Base-by-base conservation (phyloP, 2,329 filamentous ascomycete species). In the Ophiostoma novo-ulmi region DNA sequence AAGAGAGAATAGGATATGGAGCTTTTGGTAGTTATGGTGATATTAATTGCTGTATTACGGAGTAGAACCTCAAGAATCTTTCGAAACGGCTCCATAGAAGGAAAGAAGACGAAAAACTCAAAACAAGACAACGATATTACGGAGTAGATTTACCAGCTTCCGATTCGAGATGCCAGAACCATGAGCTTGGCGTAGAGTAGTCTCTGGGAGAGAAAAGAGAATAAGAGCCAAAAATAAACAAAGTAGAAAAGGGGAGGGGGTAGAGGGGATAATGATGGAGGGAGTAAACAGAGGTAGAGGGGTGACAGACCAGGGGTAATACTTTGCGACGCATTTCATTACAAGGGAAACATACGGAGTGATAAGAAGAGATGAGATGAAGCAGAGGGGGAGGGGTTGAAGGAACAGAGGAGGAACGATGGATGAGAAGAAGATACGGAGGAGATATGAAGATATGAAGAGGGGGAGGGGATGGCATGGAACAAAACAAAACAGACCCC, bases 121-220 rank as follows among this genome's bases (percentile, higher is more conserved):
- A 3, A 36, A 26, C 20, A 70, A 14, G 31, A 17, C 7, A 5
- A 48, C 13, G 38, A 36, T 22, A 61, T 41, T 41, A 44, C n/a
- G 20, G 38, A 26, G 17, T 17, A 55, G 14, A 31, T 55, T 44
- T 38, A 14, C 44, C 67, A 48, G 67, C 41, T 69, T 65, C 68
- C 70, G 68, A 68, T 72, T 72, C 20, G 48, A 72, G 69, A 69
- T 70, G 71, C 71, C 71, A 67, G 39, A 69, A 63, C 71, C 71
- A 72, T 64, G 71, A 67, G 69, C 61, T 22, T 72, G 71, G 69
- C 41, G 31, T 35, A 63, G 58, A 63, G 26, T 35, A 63, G 17
- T 63, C 39, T 67, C 35, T n/a, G 35, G 39, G 52, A 48, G 41
- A 17, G 20, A n/a, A 58, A 26, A 11, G 7, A 10, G 35, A 31